Evolutionary conservation across 78 protist species (phyloP), one percentile per base, ranked within the genome.

Genomic region (Cavenderia fasciculata): DNA sequence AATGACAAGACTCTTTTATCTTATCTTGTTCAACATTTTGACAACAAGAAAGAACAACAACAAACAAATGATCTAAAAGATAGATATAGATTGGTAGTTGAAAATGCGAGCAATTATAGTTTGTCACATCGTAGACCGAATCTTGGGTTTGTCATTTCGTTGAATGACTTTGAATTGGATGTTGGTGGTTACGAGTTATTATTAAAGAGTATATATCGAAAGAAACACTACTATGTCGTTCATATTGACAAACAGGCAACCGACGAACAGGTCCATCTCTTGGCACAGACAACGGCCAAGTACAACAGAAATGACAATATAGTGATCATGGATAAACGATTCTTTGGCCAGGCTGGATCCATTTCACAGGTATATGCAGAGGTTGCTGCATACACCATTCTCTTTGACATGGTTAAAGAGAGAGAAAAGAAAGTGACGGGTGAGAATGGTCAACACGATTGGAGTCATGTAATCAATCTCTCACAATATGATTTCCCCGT

Each of bases 381-480:
- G 25, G n/a, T 73, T 3, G 31, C 66, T 49, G 2, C 66, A 7
- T 73, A 54, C 31, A 38, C 63, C 12, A 54, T 2, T 16, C 25
- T 73, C 6, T 41, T 73, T 11, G 66, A 73, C 40, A 73, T 73
- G 82, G 68, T 54, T 10, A 27, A 54, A 19, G 43, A 54, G 10
- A 73, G 82, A 38, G 19, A 33, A n/a, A n/a, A n/a, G n/a, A n/a
- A n/a, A n/a, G n/a, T n/a, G n/a, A n/a, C n/a, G n/a, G n/a, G n/a
- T n/a, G n/a, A n/a, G n/a, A n/a, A n/a, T n/a, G n/a, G n/a, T n/a
- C n/a, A n/a, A n/a, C n/a, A n/a, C n/a, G n/a, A n/a, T n/a, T 73
- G 82, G 82, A 31, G 51, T 3, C 82, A 73, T 73, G 82, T 73
- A 6, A 73, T 73, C 0, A 73, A 73, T 23, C 82, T 73, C 25